Evolutionary conservation across 192 early-diverging fungal species (phyloP).

Genomic region (Coemansia sp.): DNA sequence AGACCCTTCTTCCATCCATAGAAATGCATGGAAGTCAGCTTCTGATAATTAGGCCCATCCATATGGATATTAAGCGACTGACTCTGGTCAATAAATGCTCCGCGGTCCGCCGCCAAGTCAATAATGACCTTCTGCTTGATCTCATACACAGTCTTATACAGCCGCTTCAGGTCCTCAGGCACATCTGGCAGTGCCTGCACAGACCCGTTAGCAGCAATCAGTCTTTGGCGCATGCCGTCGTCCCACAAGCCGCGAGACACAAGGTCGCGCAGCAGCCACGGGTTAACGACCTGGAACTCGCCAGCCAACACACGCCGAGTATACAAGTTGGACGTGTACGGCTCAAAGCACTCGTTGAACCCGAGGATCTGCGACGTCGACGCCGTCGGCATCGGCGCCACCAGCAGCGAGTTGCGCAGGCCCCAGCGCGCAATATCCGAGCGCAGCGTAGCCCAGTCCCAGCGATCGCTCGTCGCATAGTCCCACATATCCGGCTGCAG

Average conservation of each 20-base stretch:
- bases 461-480: conserved; percentile 76
- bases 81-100: conserved; percentile 96
- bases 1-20: conserved; percentile 98
- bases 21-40: conserved; percentile 97
- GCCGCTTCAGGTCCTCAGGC: conserved; percentile 85
- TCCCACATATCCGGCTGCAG: conserved; percentile 97
- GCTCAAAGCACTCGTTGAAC: conserved; percentile 98
- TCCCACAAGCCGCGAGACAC: conserved; percentile 93
- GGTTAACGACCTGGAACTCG: conserved; percentile 99
- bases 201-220: conserved; percentile 90
- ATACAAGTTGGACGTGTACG: conserved; percentile 93
- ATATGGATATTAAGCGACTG: conserved; percentile 96
- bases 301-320: conserved; percentile 94
- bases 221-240: conserved; percentile 91
- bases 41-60: conserved; percentile 92
- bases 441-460: conserved; percentile 91
- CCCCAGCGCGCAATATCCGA: conserved; percentile 79
- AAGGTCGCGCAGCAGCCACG: conserved; percentile 92
- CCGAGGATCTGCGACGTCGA: conserved; percentile 97
- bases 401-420: conserved; percentile 91
- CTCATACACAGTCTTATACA: conserved; percentile 99
- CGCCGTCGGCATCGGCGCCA: conserved; percentile 98
- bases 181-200: conserved; percentile 79
- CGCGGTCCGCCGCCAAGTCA: conserved; percentile 97
- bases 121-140: conserved; percentile 89